Evolutionary conservation across 1,139 yeast species (phyloP).

Genomic region (Wickerhamomyces sp.): DNA sequence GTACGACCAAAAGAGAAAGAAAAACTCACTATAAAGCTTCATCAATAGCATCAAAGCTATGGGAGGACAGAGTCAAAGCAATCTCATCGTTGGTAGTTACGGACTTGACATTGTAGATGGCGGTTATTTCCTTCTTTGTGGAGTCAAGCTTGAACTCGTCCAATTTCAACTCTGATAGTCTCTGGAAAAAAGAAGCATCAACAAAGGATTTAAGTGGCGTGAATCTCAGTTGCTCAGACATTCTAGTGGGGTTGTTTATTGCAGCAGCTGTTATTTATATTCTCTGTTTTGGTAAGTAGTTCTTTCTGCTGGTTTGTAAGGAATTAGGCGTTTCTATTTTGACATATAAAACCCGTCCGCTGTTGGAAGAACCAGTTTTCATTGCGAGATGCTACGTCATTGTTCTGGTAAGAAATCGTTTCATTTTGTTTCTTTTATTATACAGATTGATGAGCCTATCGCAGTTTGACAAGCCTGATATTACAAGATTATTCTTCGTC

Average conservation of each 20-base stretch:
- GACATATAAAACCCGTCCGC: no score
- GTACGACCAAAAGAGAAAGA: not conserved
- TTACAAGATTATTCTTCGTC: not conserved
- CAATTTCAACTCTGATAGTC: constrained; percentile 61
- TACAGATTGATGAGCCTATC: no score
- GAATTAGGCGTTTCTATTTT: no score
- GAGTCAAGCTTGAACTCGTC: constrained; percentile 50
- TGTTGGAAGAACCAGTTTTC: no score
- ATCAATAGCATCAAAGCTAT: constrained; percentile 21
- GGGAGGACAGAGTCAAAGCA: constrained; percentile 17
- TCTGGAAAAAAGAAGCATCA: constrained; percentile 82
- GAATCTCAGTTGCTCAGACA: constrained; percentile 32
- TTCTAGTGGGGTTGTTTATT: constrained; percentile 3
- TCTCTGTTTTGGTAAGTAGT: no score
- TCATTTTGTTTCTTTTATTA: no score
- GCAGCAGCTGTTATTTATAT: not conserved
- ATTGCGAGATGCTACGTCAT: no score
- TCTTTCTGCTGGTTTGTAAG: no score
- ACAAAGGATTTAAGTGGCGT: constrained; percentile 65
- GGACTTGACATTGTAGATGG: constrained; percentile 26
- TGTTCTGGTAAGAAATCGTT: no score
- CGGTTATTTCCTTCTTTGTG: constrained; percentile 21
- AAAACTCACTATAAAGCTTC: constrained; percentile 12
- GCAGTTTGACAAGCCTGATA: not conserved
- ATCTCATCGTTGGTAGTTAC: constrained; percentile 17